Evolutionary conservation across 768 basidiomycete species (phyloP), one percentile per base, ranked within the genome.

Genomic region (Mycena albidolilacea): DNA sequence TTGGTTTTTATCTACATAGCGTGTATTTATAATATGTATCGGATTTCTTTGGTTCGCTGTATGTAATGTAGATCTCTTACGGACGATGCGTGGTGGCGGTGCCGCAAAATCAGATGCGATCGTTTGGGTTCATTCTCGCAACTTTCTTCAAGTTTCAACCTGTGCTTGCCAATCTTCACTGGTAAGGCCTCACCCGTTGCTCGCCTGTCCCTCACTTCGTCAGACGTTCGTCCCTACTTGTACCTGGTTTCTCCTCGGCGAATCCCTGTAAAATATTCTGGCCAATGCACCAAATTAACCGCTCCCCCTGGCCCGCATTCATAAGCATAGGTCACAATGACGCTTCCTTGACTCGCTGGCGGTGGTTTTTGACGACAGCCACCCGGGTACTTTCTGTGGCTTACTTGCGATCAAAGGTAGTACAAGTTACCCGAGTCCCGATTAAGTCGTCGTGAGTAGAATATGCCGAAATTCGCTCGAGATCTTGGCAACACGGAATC

Each of bases 361-460:
- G 64, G 64, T 30, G 44, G 9, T 59, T 58, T 69, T 68, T 50
- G 37, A 38, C n/a, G 52, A 64, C 30, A 69, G 39, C 57, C 61
- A 67, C 55, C 68, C 71, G 66, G 66, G 23, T 67, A 35, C 11
- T 54, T 50, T 48, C 35, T 17, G 52, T 4, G 59, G 58, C 58
- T 68, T 67, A 8, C 52, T 55, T 14, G 64, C 44, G 43, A 64
- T 66, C 64, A 72, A 61, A 66, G 50, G 71, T 57, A 62, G 30
- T 59, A 5, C 70, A 50, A 73, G 64, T 60, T 73, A 73, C 38
- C 72, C 72, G 72, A 69, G 57, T 60, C 57, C 72, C 72, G 72
- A 67, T 30, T 46, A 2, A 30, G 55, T 14, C 8, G 69, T 63
- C 71, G 71, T 73, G 72, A 66, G 71, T 64, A 67, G 60, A 67